Evolutionary conservation across 1,284 basidiomycete species (phyloP).

Genomic region (Cryptococcus amylolentus): DNA sequence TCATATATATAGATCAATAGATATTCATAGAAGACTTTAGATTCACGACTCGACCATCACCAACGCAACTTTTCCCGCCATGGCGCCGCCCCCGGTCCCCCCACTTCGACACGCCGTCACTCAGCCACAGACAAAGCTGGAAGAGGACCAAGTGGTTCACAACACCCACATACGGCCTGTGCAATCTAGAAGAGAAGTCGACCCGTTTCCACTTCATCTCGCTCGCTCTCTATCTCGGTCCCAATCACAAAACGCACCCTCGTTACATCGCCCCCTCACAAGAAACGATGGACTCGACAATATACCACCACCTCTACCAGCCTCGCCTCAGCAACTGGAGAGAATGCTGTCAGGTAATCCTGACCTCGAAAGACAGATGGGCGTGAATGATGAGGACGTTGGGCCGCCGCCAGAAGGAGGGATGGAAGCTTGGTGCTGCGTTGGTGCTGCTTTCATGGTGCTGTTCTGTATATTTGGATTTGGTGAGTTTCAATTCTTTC

Average conservation of each 20-base stretch:
- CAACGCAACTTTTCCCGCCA: too few species aligned
- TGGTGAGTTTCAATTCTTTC: slow-evolving; percentile 26
- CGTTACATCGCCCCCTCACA: slow-evolving; percentile 14
- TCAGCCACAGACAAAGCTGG: too few species aligned
- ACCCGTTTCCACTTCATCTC: slow-evolving; percentile 15
- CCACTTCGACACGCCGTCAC: too few species aligned
- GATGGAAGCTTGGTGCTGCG: slow-evolving; percentile 41
- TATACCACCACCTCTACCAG: slow-evolving; percentile 24
- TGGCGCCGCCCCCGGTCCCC: too few species aligned
- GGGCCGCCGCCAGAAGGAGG: slow-evolving; percentile 48
- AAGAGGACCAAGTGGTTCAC: too few species aligned
- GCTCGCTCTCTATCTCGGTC: slow-evolving; percentile 4
- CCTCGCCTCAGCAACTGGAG: slow-evolving; percentile 14
- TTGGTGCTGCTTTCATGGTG: slow-evolving; percentile 34
- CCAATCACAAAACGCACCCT: slow-evolving; percentile 1
- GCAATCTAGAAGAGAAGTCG: background rate
- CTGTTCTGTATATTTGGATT: slow-evolving; percentile 45
- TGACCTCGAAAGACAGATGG: slow-evolving; percentile 29
- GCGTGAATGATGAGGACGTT: slow-evolving; percentile 17
- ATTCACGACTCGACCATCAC: too few species aligned
- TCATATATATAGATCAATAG: too few species aligned
- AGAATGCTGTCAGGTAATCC: slow-evolving; percentile 24
- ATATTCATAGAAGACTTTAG: too few species aligned
- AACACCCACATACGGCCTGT: too few species aligned
- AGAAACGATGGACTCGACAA: slow-evolving; percentile 32